Percentiles rank a stretch among this genome's conserved stretches.
These are phyloP conservation scores for Dendrothele bispora DNA, from an alignment of 768 basidiomycete species.

Conservation along the genomic window DNA sequence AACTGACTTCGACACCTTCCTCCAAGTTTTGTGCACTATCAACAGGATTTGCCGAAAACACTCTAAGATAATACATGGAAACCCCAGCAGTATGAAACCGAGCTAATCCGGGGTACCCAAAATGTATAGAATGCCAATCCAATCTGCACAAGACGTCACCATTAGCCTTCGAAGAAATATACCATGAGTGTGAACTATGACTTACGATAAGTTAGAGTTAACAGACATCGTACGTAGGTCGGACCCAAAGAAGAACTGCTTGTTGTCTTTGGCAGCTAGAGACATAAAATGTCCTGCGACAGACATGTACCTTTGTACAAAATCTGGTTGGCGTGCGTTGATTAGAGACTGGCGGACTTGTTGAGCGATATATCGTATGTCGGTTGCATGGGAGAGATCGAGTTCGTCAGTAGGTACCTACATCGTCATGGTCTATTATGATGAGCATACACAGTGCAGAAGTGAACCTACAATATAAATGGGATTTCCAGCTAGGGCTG, in stretches of 20 bases:
- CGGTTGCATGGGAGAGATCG: not conserved
- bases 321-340: slow-evolving; percentile 12
- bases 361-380: slow-evolving; percentile 15
- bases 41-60: slow-evolving; percentile 25
- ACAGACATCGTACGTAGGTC: slow-evolving; percentile 11
- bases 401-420: slow-evolving; percentile 2
- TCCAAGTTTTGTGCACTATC: no score
- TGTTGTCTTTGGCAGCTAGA: slow-evolving; percentile 14
- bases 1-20: no score
- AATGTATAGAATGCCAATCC: slow-evolving; percentile 2
- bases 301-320: slow-evolving; percentile 17
- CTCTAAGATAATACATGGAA: slow-evolving; percentile 18
- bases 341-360: slow-evolving; percentile 16
- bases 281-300: slow-evolving; percentile 20
- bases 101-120: slow-evolving; percentile 7
- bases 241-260: slow-evolving; percentile 13
- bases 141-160: slow-evolving; percentile 1
- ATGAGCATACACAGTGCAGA: slow-evolving; percentile 7
- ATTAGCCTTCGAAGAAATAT: not conserved
- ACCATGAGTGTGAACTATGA: not conserved
- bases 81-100: slow-evolving; percentile 16
- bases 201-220: slow-evolving; percentile 24
- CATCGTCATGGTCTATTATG: not conserved
- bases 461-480: slow-evolving; percentile 18
- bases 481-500: slow-evolving; percentile 17